phyloP scores from a whole-genome alignment of 176 grass and related monocot species.

The Oryza nivara region DNA sequence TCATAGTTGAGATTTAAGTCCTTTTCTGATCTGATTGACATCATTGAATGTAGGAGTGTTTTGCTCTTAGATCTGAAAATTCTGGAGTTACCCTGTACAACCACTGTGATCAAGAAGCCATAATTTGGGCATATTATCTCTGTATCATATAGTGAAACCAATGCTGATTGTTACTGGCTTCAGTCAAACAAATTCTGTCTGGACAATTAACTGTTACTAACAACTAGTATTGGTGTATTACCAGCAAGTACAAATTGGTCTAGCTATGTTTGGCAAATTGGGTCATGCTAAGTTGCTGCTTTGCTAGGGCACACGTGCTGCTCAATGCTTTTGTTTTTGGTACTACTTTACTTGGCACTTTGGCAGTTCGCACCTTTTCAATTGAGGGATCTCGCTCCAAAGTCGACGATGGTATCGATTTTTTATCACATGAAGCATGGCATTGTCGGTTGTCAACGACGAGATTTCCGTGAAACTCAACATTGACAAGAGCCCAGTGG shows the following conservation, averaged over 20 bases:
- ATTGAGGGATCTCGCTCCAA: neutral
- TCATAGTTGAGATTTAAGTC: conserved; percentile 4
- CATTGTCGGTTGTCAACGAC: neutral
- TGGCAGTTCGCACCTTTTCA: neutral
- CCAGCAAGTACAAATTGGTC: too few relatives aligned
- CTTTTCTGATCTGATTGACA: neutral
- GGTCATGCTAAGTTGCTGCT: neutral
- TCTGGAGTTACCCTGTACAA: neutral
- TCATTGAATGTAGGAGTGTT: neutral
- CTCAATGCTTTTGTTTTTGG: neutral
- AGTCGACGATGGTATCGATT: neutral
- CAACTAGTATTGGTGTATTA: too few relatives aligned
- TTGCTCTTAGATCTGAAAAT: neutral
- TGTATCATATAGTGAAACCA: neutral
- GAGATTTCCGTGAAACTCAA: too few relatives aligned
- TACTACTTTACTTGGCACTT: neutral
- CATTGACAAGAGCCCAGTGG: too few relatives aligned
- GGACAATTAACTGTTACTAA: too few relatives aligned
- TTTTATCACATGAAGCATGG: neutral
- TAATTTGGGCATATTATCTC: neutral
- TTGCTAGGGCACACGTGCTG: neutral
- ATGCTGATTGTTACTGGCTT: too few relatives aligned
- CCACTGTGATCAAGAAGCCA: neutral
- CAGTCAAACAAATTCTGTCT: too few relatives aligned
- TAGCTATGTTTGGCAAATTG: neutral